Evolutionary conservation across 1,139 yeast species (phyloP).

Genomic region (Taphrina betulina): DNA sequence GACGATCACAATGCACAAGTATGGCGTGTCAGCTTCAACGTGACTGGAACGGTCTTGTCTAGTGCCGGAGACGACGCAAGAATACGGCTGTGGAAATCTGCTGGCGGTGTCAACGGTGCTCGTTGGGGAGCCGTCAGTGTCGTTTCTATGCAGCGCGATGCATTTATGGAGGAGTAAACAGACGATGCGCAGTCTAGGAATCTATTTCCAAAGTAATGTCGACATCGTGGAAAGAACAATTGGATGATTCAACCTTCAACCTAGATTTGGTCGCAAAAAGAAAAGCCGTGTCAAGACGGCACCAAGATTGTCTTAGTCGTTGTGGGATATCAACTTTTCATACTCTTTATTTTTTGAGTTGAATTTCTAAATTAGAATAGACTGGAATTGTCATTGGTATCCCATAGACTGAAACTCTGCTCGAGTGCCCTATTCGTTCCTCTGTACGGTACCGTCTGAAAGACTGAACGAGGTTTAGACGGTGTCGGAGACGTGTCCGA

Average conservation of each 20-base stretch:
- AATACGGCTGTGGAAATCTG: constrained; percentile 76
- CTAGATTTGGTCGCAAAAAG: too few relatives aligned
- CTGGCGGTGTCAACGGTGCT: constrained; percentile 22
- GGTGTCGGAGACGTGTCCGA: not conserved
- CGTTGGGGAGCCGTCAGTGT: constrained; percentile 20
- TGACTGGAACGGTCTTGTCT: constrained; percentile 87
- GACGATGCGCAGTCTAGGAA: not conserved
- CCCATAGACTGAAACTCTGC: constrained; percentile 15
- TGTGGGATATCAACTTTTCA: too few relatives aligned
- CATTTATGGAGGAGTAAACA: constrained; percentile 12
- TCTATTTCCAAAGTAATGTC: too few relatives aligned
- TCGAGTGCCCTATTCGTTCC: constrained; percentile 19
- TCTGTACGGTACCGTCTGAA: constrained; percentile 2
- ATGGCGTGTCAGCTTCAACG: constrained; percentile 94
- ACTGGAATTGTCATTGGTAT: too few relatives aligned
- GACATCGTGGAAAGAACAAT: too few relatives aligned
- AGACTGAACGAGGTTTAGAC: not conserved
- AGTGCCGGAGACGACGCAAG: constrained; percentile 96
- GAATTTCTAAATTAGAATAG: too few relatives aligned
- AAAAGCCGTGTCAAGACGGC: too few relatives aligned
- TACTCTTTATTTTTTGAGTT: too few relatives aligned
- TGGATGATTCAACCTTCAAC: too few relatives aligned
- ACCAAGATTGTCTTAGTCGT: too few relatives aligned
- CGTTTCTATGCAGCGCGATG: constrained; percentile 7
- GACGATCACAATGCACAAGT: constrained; percentile 86